These are phyloP conservation scores for Hypsizygus ulmarius DNA, from an alignment of 1,284 basidiomycete species.

Conservation along the genomic window DNA sequence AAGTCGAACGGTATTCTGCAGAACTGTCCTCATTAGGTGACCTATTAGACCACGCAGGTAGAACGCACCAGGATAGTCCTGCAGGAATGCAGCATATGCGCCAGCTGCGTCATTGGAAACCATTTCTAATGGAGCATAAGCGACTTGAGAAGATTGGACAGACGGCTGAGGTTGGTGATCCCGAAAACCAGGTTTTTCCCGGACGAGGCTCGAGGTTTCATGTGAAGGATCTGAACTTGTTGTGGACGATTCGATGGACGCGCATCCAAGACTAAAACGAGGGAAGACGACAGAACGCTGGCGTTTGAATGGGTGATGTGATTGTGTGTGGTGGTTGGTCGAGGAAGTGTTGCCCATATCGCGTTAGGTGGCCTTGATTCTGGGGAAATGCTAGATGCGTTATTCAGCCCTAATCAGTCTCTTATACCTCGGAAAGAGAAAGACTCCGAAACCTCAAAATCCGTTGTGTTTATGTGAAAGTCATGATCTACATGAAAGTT, in stretches of 20 bases:
- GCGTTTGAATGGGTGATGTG: conserved; percentile 24
- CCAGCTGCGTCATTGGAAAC: conserved; percentile 27
- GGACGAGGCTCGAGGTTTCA: conserved; percentile 25
- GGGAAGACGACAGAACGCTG: conserved; percentile 36
- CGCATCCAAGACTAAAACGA: conserved; percentile 36
- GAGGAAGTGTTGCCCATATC: conserved; percentile 46
- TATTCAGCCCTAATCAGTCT: conserved; percentile 1
- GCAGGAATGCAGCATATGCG: conserved; percentile 42
- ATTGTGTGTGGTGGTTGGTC: conserved; percentile 22
- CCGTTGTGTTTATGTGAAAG: conserved; percentile 11
- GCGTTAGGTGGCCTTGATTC: conserved; percentile 2
- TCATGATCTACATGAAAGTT: conserved; percentile 15
- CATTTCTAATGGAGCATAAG: conserved; percentile 28
- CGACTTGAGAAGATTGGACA: conserved; percentile 14
- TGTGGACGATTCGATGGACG: conserved; percentile 32
- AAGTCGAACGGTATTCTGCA: conserved; percentile 54
- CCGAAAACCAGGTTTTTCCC: conserved; percentile 28
- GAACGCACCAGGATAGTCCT: conserved; percentile 35
- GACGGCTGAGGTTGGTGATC: conserved; percentile 13
- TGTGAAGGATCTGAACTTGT: conserved; percentile 30
- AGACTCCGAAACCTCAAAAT: conserved; percentile 7
- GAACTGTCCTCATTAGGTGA: background rate
- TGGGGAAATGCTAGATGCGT: background rate
- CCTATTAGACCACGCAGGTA: background rate
- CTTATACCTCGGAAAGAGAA: conserved; percentile 17